Conservation (phyloP, 768 basidiomycete genomes). For the Suillus bovinus region DNA sequence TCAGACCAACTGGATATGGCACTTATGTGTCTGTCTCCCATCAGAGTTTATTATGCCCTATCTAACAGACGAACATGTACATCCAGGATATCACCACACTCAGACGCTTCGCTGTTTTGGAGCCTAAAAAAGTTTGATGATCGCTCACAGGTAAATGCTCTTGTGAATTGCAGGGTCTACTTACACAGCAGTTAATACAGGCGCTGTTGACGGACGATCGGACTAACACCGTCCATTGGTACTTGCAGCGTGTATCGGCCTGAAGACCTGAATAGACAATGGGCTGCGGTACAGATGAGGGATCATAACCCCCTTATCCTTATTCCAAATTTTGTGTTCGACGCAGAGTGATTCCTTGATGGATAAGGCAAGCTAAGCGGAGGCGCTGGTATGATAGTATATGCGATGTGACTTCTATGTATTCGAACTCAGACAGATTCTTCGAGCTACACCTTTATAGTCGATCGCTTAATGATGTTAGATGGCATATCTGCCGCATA, state of each 20-base stretch:
- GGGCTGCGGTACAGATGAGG: not conserved
- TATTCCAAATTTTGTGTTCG: not conserved
- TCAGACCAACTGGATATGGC: conserved; percentile 4
- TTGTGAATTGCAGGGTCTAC: not conserved
- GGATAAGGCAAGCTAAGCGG: not conserved
- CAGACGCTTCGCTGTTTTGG: not conserved
- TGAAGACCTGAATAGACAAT: not conserved
- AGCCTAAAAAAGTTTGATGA: not conserved
- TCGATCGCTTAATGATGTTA: not conserved
- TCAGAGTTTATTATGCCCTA: not conserved
- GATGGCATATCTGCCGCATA: not conserved
- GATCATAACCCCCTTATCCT: not conserved
- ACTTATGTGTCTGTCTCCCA: conserved; percentile 6
- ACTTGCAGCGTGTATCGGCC: conserved; percentile 7
- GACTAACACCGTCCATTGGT: conserved; percentile 3
- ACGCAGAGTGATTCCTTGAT: not conserved
- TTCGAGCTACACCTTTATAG: not conserved
- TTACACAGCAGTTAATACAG: not conserved
- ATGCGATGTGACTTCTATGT: no score
- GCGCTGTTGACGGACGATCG: conserved; percentile 4
- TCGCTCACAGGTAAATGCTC: not conserved
- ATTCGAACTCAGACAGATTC: conserved; percentile 3
- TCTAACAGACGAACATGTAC: not conserved
- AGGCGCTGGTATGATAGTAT: not conserved
- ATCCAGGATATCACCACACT: conserved; percentile 6